Conservation (phyloP, 164 flowering plant species). For the Tetrastigma voinierianum region DNA sequence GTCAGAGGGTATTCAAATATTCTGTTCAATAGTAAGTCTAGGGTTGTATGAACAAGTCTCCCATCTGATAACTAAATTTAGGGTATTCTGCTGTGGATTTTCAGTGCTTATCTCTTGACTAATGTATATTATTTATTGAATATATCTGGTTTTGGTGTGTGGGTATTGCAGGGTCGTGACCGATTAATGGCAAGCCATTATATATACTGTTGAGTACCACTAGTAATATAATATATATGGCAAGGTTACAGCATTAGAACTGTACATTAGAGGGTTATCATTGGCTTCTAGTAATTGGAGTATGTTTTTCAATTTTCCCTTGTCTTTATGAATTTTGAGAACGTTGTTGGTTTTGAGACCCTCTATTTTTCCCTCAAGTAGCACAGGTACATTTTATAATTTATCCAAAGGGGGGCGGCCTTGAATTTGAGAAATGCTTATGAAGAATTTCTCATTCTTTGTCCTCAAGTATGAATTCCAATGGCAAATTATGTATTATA, state of each 20-base stretch:
- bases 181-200: constrained; percentile 48
- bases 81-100: not conserved
- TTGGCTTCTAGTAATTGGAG: constrained; percentile 7
- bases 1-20: no score
- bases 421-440: constrained; percentile 9
- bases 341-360: constrained; percentile 4
- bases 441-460: constrained; percentile 1
- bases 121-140: not conserved
- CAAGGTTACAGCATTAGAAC: not conserved
- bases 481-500: no score
- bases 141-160: not conserved
- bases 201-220: constrained; percentile 50
- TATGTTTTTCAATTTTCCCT: constrained; percentile 5
- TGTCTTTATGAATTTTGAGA: constrained; percentile 15
- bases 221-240: constrained; percentile 4
- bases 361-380: constrained; percentile 4
- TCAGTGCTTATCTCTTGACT: not conserved
- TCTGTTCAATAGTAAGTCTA: no score
- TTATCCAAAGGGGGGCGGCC: constrained; percentile 3
- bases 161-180: constrained; percentile 43
- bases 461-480: not conserved
- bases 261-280: constrained; percentile 26
- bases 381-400: constrained; percentile 6
- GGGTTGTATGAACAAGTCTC: no score
- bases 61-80: not conserved